phyloP scores from a whole-genome alignment of 1,284 basidiomycete species.

The Marasmius sp. region DNA sequence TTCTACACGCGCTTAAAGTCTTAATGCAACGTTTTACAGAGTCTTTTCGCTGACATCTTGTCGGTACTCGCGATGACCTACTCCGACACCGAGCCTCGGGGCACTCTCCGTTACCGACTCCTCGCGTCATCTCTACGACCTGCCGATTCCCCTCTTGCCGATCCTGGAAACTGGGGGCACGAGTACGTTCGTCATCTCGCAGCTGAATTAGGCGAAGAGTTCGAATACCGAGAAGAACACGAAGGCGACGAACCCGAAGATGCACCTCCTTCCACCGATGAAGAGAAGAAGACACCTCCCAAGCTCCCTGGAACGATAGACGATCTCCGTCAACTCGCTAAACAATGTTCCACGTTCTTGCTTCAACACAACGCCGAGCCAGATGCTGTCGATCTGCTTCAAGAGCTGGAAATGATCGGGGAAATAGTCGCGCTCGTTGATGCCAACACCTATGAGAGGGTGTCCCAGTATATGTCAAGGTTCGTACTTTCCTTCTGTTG shows the following conservation, averaged over 20 bases:
- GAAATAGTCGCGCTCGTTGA: conserved; percentile 80
- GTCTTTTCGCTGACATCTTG: conserved; percentile 96
- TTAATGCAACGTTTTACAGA: conserved; percentile 43
- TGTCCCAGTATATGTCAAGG: conserved; percentile 98
- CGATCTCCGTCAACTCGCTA: conserved; percentile 77
- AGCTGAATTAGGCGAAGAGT: conserved; percentile 96
- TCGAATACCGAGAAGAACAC: conserved; percentile 55
- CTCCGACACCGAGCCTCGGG: conserved; percentile 92
- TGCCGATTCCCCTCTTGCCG: conserved; percentile 65
- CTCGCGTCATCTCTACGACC: conserved; percentile 75
- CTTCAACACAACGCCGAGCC: conserved; percentile 96
- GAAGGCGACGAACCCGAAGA: conserved; percentile 48
- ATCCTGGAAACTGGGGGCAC: conserved; percentile 97
- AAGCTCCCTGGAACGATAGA: conserved; percentile 53
- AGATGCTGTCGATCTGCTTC: conserved; percentile 94
- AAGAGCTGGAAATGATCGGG: conserved; percentile 92
- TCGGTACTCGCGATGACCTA: conserved; percentile 99
- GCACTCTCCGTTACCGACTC: conserved; percentile 91
- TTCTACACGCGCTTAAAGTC: neutral
- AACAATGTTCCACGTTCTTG: conserved; percentile 90
- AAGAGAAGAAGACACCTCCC: conserved; percentile 11
- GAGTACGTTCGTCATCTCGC: conserved; percentile 98
- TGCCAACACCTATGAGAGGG: conserved; percentile 86
- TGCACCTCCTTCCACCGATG: conserved; percentile 24
- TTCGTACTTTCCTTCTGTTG: conserved; percentile 35